Conservation (phyloP, 108 stramenopile species). For the Nitzschia inconspicua region DNA sequence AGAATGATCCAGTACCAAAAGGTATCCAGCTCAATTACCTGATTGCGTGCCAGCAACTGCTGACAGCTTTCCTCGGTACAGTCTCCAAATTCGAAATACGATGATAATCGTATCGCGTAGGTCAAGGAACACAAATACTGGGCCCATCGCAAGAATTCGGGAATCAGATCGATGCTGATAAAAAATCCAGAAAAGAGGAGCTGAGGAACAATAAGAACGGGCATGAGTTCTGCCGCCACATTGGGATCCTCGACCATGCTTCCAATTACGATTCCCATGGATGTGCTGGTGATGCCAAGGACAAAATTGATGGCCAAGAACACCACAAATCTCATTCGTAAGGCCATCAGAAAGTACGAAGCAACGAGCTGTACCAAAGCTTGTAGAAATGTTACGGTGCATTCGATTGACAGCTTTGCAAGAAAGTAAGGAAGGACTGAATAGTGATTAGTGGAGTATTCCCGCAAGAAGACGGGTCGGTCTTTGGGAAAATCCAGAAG, state of each 20-base stretch:
- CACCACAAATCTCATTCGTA: conserved; percentile 44
- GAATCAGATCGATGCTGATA: conserved; percentile 54
- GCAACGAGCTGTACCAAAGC: conserved; percentile 29
- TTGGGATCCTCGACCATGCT: conserved; percentile 57
- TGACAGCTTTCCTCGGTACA: conserved; percentile 43
- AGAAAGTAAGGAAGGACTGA: conserved; percentile 62
- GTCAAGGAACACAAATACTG: conserved; percentile 74
- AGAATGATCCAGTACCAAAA: conserved; percentile 30
- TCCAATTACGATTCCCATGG: conserved; percentile 58
- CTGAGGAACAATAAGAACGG: conserved; percentile 78
- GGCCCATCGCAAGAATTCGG: conserved; percentile 61
- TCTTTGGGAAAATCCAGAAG: conserved; percentile 25
- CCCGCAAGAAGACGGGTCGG: conserved; percentile 51
- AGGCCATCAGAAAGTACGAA: conserved; percentile 56
- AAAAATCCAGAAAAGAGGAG: conserved; percentile 84
- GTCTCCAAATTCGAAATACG: conserved; percentile 53
- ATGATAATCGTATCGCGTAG: conserved; percentile 54
- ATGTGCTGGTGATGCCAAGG: conserved; percentile 57
- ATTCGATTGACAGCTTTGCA: conserved; percentile 32
- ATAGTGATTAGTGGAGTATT: conserved; percentile 84
- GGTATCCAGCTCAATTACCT: conserved; percentile 1
- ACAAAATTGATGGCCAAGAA: conserved; percentile 44
- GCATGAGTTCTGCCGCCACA: conserved; percentile 57
- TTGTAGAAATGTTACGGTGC: conserved; percentile 26
- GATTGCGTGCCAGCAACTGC: conserved; percentile 4